Evolutionary conservation across 2,329 filamentous ascomycete species (phyloP), one percentile per base, ranked within the genome.

Genomic region (Nemania serpens): DNA sequence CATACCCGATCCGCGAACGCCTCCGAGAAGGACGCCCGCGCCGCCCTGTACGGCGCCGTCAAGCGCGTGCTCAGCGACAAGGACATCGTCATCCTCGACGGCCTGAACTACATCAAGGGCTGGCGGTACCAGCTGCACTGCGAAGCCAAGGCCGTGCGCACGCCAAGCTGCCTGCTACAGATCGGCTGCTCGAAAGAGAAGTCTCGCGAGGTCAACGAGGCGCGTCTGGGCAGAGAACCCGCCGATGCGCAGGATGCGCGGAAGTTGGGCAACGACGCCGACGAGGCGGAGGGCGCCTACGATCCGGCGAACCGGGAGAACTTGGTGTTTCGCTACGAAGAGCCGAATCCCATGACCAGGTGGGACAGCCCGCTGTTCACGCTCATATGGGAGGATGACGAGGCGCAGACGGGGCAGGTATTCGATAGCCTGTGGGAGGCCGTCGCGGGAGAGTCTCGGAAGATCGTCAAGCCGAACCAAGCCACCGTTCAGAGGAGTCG

Each of bases 361-460:
- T 96, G 91, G 91, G 91, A 96, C 73, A 90, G 88, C 56, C 91
- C 91, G 1, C 81, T 95, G 2, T 95, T 94, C 75, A 89, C 89
- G 3, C 82, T 95, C 0, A 82, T 91, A 11, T 91, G 88, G 81
- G 88, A 93, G 46, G 91, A 96, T 72, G 83, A 84, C 58, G 82
- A 82, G 59, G 83, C 82, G n/a, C 86, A 87, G 69, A 73, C 81
- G 10, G 74, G 68, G 34, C 74, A 77, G 62, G 82, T 83, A 1
- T 89, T 87, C 63, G 85, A 88, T 49, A 81, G 82, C 58, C 83
- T 95, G 58, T 95, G 91, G 91, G 89, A 93, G 43, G 84, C 87
- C 2, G 77, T 95, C 59, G 89, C 82, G 1, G 90, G 80, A 69
- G 86, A 83, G 67, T 78, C 77, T 4, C 79, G 82, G 60, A 91